Evolutionary conservation across 257 asterid species (phyloP).

Genomic region (Capsicum baccatum): DNA sequence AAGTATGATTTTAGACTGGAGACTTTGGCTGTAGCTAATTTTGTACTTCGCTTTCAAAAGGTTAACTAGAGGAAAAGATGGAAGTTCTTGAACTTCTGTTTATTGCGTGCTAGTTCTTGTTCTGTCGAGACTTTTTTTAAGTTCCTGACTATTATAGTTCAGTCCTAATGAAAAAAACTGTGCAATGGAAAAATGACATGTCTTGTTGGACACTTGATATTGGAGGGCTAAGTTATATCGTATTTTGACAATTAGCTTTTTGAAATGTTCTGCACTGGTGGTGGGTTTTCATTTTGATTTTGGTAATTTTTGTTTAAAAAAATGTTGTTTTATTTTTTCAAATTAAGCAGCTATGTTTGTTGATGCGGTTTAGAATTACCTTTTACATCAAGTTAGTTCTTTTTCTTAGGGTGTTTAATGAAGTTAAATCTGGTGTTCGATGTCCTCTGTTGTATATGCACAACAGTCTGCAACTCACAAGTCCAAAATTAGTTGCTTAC

Average conservation of each 20-base stretch:
- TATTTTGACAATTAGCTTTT: too few relatives aligned
- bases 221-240: too few relatives aligned
- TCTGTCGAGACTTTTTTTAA: background rate
- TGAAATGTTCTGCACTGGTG: too few relatives aligned
- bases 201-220: background rate
- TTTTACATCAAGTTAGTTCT: background rate
- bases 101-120: background rate
- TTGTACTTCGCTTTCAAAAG: background rate
- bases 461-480: too few relatives aligned
- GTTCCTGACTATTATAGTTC: background rate
- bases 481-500: too few relatives aligned
- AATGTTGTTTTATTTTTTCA: background rate
- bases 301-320: background rate
- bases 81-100: constrained; percentile 1
- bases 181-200: background rate
- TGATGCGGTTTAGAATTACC: background rate
- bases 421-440: too few relatives aligned
- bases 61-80: background rate
- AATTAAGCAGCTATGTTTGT: background rate
- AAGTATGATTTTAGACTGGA: background rate
- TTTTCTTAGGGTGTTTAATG: too few relatives aligned
- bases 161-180: background rate
- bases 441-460: too few relatives aligned
- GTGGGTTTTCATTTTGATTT: background rate
- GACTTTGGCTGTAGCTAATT: background rate